Percentiles rank a stretch among this genome's conserved stretches.
phyloP scores from a whole-genome alignment of 441 rosid species.

The Eruca vesicaria region DNA sequence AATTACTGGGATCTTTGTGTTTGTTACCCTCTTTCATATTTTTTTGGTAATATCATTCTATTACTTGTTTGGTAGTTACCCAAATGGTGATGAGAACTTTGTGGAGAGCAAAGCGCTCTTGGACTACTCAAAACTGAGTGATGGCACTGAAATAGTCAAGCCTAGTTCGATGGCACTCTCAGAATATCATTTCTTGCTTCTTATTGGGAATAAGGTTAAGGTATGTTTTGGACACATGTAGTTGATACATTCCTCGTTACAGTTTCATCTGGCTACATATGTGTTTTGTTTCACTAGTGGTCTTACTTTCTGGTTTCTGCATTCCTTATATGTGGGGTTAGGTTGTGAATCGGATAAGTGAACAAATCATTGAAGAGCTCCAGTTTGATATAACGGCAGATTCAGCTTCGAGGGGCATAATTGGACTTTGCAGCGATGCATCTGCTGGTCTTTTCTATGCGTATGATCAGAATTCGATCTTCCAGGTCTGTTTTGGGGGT shows the following conservation, averaged over 20 bases:
- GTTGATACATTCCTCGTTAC: conserved; percentile 10
- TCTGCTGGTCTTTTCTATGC: conserved; percentile 98
- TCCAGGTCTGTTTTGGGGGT: conserved; percentile 60
- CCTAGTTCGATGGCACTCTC: conserved; percentile 96
- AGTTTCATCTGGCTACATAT: conserved; percentile 13
- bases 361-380: conserved; percentile 95
- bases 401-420: conserved; percentile 82
- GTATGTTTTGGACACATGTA: conserved; percentile 48
- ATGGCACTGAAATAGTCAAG: conserved; percentile 67
- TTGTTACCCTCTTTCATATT: conserved; percentile 9
- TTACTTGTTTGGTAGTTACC: conserved; percentile 60
- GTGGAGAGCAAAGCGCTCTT: conserved; percentile 98
- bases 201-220: conserved; percentile 93
- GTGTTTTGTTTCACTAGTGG: conserved; percentile 15
- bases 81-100: conserved; percentile 92
- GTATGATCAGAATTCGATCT: conserved; percentile 92
- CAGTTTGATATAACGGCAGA: conserved; percentile 92
- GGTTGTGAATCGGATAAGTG: conserved; percentile 98
- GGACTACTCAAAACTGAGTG: conserved; percentile 75
- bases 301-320: conserved; percentile 14
- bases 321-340: conserved; percentile 35
- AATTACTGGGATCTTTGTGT: conserved; percentile 8
- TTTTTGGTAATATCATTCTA: conserved; percentile 42
- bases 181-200: conserved; percentile 96
- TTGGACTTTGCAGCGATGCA: conserved; percentile 96